Conservation (phyloP, 345 rosid genomes). For the Dimocarpus longan region DNA sequence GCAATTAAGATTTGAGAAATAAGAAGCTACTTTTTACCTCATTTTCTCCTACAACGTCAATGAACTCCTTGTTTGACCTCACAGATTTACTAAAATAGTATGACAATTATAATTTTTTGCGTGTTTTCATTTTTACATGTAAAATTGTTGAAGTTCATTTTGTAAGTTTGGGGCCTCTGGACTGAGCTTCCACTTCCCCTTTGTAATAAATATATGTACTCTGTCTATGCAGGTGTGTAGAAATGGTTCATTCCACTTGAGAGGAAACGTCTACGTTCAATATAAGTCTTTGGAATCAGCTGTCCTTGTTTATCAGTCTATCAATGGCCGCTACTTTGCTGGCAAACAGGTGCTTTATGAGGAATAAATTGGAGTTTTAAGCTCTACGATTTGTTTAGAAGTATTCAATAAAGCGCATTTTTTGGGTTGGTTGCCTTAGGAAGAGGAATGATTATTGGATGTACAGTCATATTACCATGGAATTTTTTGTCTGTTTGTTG, state of each 20-base stretch:
- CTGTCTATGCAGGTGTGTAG: constrained; percentile 66
- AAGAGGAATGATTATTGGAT: not conserved
- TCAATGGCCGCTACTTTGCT: constrained; percentile 90
- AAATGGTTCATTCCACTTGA: constrained; percentile 89
- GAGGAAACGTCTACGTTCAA: constrained; percentile 91
- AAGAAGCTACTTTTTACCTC: not conserved
- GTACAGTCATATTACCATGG: not conserved
- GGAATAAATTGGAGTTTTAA: not conserved
- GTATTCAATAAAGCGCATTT: not conserved
- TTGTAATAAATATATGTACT: constrained; percentile 13
- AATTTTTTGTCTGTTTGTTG: not conserved
- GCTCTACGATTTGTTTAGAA: not conserved
- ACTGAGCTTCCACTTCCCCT: not conserved
- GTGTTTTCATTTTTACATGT: not conserved
- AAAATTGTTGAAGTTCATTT: constrained; percentile 12
- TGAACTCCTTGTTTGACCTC: not conserved
- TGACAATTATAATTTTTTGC: not conserved
- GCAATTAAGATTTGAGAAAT: not conserved
- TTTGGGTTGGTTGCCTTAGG: not conserved
- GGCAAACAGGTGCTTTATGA: constrained; percentile 77
- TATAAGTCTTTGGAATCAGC: constrained; percentile 85
- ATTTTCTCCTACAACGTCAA: not conserved
- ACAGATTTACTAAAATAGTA: not conserved
- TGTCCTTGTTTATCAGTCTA: constrained; percentile 58
- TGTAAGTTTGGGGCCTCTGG: constrained; percentile 14